Evolutionary conservation across 192 early-diverging fungal species (phyloP).

Genomic region (Coemansia sp.): DNA sequence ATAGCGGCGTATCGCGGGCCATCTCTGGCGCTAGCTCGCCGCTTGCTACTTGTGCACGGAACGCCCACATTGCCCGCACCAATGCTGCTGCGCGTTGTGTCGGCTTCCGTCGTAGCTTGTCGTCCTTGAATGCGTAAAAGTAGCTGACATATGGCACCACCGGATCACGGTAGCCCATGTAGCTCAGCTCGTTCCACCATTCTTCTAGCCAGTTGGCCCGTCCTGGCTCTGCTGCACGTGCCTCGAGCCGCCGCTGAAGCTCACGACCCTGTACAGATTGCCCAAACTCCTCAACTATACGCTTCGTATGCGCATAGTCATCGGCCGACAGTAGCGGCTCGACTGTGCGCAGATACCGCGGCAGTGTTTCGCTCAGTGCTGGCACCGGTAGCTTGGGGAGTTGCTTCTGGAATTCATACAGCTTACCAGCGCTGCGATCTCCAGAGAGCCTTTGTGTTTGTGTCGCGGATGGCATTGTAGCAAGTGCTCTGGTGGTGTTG

Average conservation of each 20-base stretch:
- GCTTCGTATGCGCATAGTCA: constrained; percentile 69
- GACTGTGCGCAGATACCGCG: constrained; percentile 78
- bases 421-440: constrained; percentile 54
- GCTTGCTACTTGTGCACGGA: constrained; percentile 76
- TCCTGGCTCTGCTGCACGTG: constrained; percentile 68
- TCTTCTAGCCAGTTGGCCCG: constrained; percentile 89
- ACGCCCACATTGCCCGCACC: constrained; percentile 84
- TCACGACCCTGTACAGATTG: constrained; percentile 79
- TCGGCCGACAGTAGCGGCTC: constrained; percentile 68
- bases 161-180: constrained; percentile 93
- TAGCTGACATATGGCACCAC: constrained; percentile 96
- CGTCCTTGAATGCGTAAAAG: constrained; percentile 93
- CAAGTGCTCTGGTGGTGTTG: not conserved
- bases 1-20: constrained; percentile 73
- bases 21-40: constrained; percentile 80
- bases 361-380: constrained; percentile 73
- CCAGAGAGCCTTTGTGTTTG: constrained; percentile 16
- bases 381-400: constrained; percentile 92
- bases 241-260: constrained; percentile 82
- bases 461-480: constrained; percentile 34
- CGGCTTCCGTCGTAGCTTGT: constrained; percentile 71
- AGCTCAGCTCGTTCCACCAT: constrained; percentile 97
- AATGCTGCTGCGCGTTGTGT: constrained; percentile 86
- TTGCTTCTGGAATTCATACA: constrained; percentile 70
- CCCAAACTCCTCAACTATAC: constrained; percentile 73